Conservation (phyloP, 176 grass and related monocot genomes). For the Bromus sterilis region DNA sequence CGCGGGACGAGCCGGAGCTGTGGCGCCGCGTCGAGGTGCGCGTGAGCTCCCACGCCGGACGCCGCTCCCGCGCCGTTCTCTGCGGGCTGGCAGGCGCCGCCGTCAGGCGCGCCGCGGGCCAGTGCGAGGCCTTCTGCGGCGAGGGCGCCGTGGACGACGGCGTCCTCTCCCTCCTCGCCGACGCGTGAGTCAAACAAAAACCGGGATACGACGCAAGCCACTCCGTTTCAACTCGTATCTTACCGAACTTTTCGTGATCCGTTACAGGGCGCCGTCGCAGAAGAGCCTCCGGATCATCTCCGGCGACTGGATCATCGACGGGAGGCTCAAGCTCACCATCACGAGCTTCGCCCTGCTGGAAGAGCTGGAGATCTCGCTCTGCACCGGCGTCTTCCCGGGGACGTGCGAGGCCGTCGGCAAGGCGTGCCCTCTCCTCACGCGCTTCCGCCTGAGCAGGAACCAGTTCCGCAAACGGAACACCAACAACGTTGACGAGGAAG, state of each 20-base stretch:
- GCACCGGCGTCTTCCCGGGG: not conserved
- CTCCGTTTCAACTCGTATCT: not conserved
- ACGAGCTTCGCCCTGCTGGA: not conserved
- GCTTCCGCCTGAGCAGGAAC: not conserved
- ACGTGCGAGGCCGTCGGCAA: not conserved
- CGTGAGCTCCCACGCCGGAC: not conserved
- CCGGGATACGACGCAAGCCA: too few species aligned
- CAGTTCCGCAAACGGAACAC: not conserved
- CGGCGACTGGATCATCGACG: not conserved
- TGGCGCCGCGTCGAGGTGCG: not conserved
- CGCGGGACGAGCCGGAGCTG: not conserved
- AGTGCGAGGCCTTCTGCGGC: not conserved
- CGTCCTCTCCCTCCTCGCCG: not conserved
- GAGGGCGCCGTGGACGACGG: not conserved
- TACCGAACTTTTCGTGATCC: not conserved
- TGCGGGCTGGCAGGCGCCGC: not conserved
- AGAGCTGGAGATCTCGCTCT: constrained; percentile 20
- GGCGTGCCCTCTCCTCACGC: not conserved
- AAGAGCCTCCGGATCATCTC: not conserved
- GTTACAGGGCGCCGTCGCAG: not conserved
- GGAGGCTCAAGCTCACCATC: not conserved
- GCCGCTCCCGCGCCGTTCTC: not conserved
- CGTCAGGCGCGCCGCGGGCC: not conserved
- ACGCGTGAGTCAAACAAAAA: too few species aligned
- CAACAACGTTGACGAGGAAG: not conserved